A percentile compares a stretch with the other conserved stretches of the same genome.
phyloP scores from a whole-genome alignment of 805 yeast species.

The Isabelozyma rhagii region DNA sequence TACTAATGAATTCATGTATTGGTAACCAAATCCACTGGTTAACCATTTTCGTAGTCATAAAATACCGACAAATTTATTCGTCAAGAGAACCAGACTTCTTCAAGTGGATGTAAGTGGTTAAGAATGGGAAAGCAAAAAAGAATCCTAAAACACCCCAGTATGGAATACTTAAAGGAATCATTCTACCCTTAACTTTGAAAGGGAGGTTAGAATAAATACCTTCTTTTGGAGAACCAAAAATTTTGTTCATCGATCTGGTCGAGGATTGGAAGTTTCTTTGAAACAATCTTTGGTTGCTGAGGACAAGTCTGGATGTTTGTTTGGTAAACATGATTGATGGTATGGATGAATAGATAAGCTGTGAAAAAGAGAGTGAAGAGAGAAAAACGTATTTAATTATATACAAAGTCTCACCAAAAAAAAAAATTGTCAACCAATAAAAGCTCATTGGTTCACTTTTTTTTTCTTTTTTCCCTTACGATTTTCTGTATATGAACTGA shows the following conservation, averaged over 20 bases:
- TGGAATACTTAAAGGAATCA: constrained; percentile 74
- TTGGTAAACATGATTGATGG: constrained; percentile 20
- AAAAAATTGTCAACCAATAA: constrained; percentile 8
- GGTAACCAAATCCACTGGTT: no score
- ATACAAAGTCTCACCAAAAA: no score
- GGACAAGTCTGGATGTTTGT: constrained; percentile 10
- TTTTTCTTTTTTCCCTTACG: not conserved
- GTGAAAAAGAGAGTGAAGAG: no score
- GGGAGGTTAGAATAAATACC: constrained; percentile 94
- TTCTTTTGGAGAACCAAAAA: constrained; percentile 37
- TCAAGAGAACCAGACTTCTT: constrained; percentile 72
- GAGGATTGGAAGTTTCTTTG: constrained; percentile 47
- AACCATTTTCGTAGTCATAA: no score
- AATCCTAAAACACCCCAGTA: constrained; percentile 74
- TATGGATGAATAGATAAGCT: not conserved
- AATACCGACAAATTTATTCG: constrained; percentile 2
- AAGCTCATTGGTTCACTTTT: constrained; percentile 11
- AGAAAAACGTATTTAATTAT: no score
- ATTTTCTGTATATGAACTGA: constrained; percentile 4
- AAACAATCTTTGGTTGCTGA: constrained; percentile 1
- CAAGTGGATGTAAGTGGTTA: constrained; percentile 75
- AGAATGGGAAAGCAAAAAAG: constrained; percentile 61
- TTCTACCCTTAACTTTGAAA: constrained; percentile 88
- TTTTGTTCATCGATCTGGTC: constrained; percentile 30
- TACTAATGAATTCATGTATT: no score